Evolutionary conservation across 164 flowering plant genomes (phyloP).

Genomic region (Sextonia rubra): DNA sequence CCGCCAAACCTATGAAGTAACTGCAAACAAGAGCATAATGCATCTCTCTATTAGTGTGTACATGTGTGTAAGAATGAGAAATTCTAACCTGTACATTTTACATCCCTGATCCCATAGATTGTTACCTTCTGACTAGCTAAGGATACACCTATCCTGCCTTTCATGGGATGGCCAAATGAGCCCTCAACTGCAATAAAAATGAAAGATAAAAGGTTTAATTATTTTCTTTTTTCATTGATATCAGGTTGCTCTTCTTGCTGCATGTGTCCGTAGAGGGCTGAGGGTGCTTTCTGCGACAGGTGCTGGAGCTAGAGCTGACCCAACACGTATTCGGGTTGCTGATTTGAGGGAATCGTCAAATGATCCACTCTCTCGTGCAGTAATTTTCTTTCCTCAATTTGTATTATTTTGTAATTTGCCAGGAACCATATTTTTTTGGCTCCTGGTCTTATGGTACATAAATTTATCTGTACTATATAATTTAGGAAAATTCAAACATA

Average conservation of each 20-base stretch:
- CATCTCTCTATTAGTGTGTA: too few species aligned
- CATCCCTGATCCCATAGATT: too few species aligned
- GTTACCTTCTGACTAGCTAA: too few species aligned
- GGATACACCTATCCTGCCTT: background rate
- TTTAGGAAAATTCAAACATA: background rate
- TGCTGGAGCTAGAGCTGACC: constrained; percentile 99
- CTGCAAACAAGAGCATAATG: too few species aligned
- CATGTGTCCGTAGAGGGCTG: constrained; percentile 87
- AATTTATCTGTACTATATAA: background rate
- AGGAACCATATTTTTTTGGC: background rate
- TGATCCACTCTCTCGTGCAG: constrained; percentile 87
- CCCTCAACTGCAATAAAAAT: background rate
- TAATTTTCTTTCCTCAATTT: constrained; percentile 22
- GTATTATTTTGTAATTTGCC: background rate
- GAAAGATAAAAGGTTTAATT: background rate
- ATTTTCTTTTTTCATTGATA: background rate
- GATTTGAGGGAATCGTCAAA: constrained; percentile 86
- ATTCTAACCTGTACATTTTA: too few species aligned
- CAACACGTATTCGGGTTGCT: constrained; percentile 92
- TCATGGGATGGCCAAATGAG: background rate
- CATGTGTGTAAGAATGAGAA: too few species aligned
- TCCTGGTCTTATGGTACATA: background rate
- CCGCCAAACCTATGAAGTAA: too few species aligned
- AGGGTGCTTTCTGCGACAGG: constrained; percentile 93
- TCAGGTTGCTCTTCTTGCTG: constrained; percentile 96